A percentile compares a stretch with the other conserved stretches of the same genome.
Evolutionary conservation across 2,329 filamentous ascomycete genomes (phyloP).

Genomic region (Fusarium sp.): DNA sequence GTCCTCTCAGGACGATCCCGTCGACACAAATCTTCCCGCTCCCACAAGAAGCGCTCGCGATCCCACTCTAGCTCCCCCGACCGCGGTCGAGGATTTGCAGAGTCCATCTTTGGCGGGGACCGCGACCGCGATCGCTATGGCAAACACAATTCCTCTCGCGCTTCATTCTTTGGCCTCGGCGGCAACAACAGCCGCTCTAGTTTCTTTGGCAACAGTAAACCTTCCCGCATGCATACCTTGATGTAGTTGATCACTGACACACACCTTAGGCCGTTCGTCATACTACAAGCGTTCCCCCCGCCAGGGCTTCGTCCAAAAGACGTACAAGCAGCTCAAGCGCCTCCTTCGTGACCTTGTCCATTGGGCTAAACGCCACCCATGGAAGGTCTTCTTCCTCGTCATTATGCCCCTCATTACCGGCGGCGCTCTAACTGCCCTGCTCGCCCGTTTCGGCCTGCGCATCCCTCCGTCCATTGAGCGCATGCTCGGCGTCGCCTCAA

Average conservation of each 20-base stretch:
- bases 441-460: slow-evolving; percentile 84
- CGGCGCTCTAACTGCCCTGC: slow-evolving; percentile 83
- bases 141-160: slow-evolving; percentile 60
- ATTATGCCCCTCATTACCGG: slow-evolving; percentile 90
- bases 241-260: slow-evolving; percentile 5
- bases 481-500: slow-evolving; percentile 69
- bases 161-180: slow-evolving; percentile 65
- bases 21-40: slow-evolving; percentile 51
- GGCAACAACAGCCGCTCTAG: slow-evolving; percentile 61
- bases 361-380: slow-evolving; percentile 86
- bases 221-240: not conserved
- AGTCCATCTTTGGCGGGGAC: slow-evolving; percentile 54
- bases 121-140: slow-evolving; percentile 56
- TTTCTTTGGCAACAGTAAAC: slow-evolving; percentile 63
- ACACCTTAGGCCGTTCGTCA: slow-evolving; percentile 64
- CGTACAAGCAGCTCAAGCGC: slow-evolving; percentile 82
- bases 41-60: slow-evolving; percentile 56
- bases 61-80: slow-evolving; percentile 57
- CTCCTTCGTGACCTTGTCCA: slow-evolving; percentile 85
- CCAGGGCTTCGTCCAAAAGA: slow-evolving; percentile 80
- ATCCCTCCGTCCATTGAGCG: slow-evolving; percentile 76
- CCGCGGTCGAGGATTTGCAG: slow-evolving; percentile 53
- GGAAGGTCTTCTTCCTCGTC: slow-evolving; percentile 89
- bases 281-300: slow-evolving; percentile 89
- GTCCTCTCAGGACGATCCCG: slow-evolving; percentile 51